These are phyloP conservation scores for Hypoxylon fuscum DNA, from an alignment of 495 filamentous ascomycete species.

Conservation along the genomic window DNA sequence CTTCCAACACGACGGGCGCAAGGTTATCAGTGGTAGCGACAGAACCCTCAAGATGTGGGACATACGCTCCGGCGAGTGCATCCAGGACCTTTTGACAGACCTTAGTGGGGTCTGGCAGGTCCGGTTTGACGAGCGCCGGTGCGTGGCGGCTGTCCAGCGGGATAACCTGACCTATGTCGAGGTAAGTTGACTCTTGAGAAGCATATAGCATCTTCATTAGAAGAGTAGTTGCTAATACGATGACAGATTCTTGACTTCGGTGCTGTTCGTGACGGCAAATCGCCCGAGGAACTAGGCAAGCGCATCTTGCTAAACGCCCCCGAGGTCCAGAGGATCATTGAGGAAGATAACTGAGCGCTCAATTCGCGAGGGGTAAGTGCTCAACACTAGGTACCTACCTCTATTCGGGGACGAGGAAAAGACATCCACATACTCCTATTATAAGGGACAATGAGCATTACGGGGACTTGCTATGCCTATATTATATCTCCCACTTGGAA, in stretches of 20 bases:
- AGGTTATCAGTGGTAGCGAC: slow-evolving; percentile 96
- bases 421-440: too few relatives aligned
- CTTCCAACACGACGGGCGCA: slow-evolving; percentile 97
- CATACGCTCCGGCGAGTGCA: slow-evolving; percentile 87
- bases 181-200: slow-evolving; percentile 62
- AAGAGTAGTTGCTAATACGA: slow-evolving; percentile 16
- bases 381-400: neutral
- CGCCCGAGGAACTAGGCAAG: slow-evolving; percentile 76
- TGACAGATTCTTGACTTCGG: slow-evolving; percentile 88
- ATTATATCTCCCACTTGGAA: too few relatives aligned
- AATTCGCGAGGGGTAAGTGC: neutral
- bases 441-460: too few relatives aligned
- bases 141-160: slow-evolving; percentile 95
- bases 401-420: too few relatives aligned
- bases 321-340: slow-evolving; percentile 59
- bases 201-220: neutral
- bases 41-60: slow-evolving; percentile 99
- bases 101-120: slow-evolving; percentile 98
- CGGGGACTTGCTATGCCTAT: too few relatives aligned
- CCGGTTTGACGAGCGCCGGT: slow-evolving; percentile 93
- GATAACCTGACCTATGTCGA: slow-evolving; percentile 94
- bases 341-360: slow-evolving; percentile 49
- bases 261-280: slow-evolving; percentile 81
- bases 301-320: slow-evolving; percentile 79
- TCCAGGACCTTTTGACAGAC: slow-evolving; percentile 94